Base-by-base conservation (phyloP, 768 basidiomycete genomes). In the Mrakia blollopis region DNA sequence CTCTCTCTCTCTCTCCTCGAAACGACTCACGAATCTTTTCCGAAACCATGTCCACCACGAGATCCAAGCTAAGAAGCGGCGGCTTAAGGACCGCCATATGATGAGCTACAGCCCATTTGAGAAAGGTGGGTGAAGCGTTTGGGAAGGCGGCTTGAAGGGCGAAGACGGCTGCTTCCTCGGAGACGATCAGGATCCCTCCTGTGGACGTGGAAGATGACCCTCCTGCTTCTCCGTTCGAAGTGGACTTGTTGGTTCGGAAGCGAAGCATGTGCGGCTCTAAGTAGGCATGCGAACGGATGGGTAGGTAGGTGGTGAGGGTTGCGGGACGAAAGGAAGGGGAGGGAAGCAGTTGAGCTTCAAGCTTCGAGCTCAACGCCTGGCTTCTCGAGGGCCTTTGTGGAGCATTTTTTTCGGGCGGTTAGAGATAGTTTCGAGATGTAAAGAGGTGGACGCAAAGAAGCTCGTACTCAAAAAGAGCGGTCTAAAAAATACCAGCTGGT, bases 11-110 rank as follows among this genome's bases (percentile, higher is more conserved):
- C 52, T 11, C 52, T 23, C 52, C 52, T 68, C 39, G 2, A 13
- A 14, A 16, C 32, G 32, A 68, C 65, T 68, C 65, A 68, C 65
- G 65, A 13, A 77, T 62, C 71, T 77, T 77, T 52, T 77, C 76
- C 44, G 71, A 47, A 13, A 77, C 76, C 16, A 60, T 30, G 16
- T 52, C 69, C 21, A 77, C 76, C 52, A 73, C 41, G 1, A 35
- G 25, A 16, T 72, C 71, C 25, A 77, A 25, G 7, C 35, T 70
- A 23, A 63, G n/a, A 13, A 30, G 32, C 16, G 69, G 35, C 3
- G 54, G 41, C 25, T 32, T 35, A 21, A 39, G 11, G 62, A 62
- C 39, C 25, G 71, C 39, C 23, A 72, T 35, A 47, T 77, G 72
- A 30, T 77, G 65, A 5, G 30, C 18, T 62, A 77, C 52, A 1